These are phyloP conservation scores for Skeletonema marinoi DNA, from an alignment of 108 stramenopile species.

Conservation along the genomic window DNA sequence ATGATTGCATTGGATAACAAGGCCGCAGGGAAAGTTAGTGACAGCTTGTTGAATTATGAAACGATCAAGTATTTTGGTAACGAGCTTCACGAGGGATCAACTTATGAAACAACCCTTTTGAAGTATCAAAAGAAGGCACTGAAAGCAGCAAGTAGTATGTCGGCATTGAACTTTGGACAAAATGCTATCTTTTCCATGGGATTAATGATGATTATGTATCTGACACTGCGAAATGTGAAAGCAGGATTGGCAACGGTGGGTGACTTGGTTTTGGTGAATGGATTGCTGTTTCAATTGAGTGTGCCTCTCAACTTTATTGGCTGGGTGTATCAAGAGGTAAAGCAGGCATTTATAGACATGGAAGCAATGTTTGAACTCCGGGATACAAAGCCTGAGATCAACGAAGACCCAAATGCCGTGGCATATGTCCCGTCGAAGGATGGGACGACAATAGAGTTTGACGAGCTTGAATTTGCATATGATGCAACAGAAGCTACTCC, in stretches of 20 bases:
- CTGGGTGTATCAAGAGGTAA: conserved; percentile 91
- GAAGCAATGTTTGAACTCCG: conserved; percentile 92
- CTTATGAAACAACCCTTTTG: conserved; percentile 83
- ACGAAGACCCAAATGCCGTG: conserved; percentile 32
- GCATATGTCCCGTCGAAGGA: conserved; percentile 59
- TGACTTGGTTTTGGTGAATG: conserved; percentile 98
- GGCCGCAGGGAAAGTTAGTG: conserved; percentile 88
- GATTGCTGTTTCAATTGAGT: conserved; percentile 95
- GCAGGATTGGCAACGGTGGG: conserved; percentile 93
- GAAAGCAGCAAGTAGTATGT: conserved; percentile 88
- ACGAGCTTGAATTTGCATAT: conserved; percentile 76
- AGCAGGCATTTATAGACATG: conserved; percentile 96
- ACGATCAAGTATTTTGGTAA: conserved; percentile 98
- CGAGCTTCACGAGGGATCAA: conserved; percentile 87
- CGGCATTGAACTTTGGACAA: conserved; percentile 97
- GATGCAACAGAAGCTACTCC: conserved; percentile 12
- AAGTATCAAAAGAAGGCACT: conserved; percentile 91
- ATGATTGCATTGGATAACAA: conserved; percentile 95
- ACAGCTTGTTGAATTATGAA: conserved; percentile 97
- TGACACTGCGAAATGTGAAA: conserved; percentile 88
- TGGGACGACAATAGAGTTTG: conserved; percentile 69
- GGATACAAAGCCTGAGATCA: conserved; percentile 67
- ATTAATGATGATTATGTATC: conserved; percentile 91
- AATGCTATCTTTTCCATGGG: conserved; percentile 92
- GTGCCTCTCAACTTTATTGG: conserved; percentile 98